phyloP scores from a whole-genome alignment of 2,329 filamentous ascomycete genomes.

The Botrytis sinoallii region DNA sequence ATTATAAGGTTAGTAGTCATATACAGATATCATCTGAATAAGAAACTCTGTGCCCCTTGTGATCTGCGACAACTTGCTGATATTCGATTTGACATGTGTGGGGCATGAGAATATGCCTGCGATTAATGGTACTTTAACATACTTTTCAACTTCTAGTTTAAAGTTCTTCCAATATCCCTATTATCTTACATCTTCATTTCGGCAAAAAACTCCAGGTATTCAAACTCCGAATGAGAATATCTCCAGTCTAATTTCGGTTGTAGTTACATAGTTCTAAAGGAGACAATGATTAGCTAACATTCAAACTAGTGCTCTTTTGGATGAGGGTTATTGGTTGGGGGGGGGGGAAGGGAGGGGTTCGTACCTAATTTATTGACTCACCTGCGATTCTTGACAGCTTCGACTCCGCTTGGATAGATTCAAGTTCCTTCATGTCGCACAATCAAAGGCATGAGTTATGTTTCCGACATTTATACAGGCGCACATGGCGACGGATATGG shows the following conservation, averaged over 20 bases:
- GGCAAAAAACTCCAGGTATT: slow-evolving; percentile 62
- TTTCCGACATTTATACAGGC: neutral
- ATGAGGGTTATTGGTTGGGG: neutral
- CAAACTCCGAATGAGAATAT: slow-evolving; percentile 60
- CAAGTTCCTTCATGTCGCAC: neutral
- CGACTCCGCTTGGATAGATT: neutral
- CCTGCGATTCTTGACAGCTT: slow-evolving; percentile 56
- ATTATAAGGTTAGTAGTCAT: slow-evolving; percentile 6
- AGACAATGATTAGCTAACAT: slow-evolving; percentile 6
- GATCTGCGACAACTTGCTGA: neutral
- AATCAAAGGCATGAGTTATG: neutral
- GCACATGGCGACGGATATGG: neutral
- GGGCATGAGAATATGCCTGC: slow-evolving; percentile 67
- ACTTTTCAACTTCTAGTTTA: slow-evolving; percentile 75
- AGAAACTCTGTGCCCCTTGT: neutral
- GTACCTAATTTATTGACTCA: slow-evolving; percentile 36
- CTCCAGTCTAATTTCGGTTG: slow-evolving; percentile 74
- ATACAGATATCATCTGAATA: neutral
- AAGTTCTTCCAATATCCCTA: slow-evolving; percentile 72
- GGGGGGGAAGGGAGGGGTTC: neutral
- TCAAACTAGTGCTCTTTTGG: neutral
- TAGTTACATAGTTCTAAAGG: slow-evolving; percentile 70
- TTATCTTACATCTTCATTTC: slow-evolving; percentile 83
- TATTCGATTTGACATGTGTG: neutral
- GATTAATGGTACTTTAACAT: slow-evolving; percentile 73